Evolutionary conservation across 2,329 filamentous ascomycete species (phyloP), one percentile per base, ranked within the genome.

Genomic region (Trichothecium roseum): DNA sequence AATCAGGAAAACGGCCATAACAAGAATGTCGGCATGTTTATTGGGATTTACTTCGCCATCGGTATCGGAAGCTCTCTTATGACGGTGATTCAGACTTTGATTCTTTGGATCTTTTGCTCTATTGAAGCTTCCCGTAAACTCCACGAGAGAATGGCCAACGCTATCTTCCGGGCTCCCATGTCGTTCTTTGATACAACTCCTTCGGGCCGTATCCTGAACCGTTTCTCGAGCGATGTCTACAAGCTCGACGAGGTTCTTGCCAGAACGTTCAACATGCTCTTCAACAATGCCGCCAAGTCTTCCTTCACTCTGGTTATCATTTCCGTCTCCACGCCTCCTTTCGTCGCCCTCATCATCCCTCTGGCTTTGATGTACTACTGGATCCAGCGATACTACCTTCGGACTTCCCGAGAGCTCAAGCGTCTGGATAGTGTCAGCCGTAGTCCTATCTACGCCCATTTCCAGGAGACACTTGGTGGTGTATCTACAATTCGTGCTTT

Each of bases 21-120:
- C 53, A 71, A 75, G 8, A 52, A 88, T 27, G 74, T 94, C 39
- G 88, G 82, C 47, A 94, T 85, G 59, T 98, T 87, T 53, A 84
- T 98, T 52, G 86, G 89, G 39, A 77, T 98, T 44, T 98, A 98
- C 63, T 91, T 98, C 60, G 86, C 83, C 13, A 84, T 98, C 59
- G 93, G 91, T 32, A 74, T 98, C 35, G 89, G 89, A 22, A 81
- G 84, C 18, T 82, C 91, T 28, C 70, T 75, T 30, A 68, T 98
- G 43, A 89, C 93, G 3, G 86, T 96, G 29, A 53, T 93, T 20
- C 91, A 96, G 60, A 96, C 89, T 5, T 65, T 98, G 47, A 87
- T 98, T 44, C 69, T 98, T 18, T 98, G 91, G 91, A 96, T 98
- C 45, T 96, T 98, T 64, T 98, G 93, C 63, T 96, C 91, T 4